Base-by-base conservation (phyloP, 371 early-diverging fungal genomes). In the Syncephalis plumigaleata region DNA sequence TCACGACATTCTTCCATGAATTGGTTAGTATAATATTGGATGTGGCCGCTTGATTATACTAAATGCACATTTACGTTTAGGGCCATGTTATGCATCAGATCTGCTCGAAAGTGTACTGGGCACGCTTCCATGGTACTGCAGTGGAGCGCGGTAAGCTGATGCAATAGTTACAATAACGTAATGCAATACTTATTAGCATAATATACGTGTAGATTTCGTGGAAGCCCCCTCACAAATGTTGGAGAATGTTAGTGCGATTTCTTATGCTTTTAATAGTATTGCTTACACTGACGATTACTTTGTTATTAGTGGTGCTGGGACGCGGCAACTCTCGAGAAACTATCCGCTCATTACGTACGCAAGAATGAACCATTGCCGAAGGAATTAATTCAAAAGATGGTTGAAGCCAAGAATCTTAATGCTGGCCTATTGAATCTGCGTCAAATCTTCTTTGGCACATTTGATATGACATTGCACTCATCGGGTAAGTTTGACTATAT, bases 151-250 rank as follows among this genome's bases (percentile, higher is more conserved):
- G 31, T 31, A 56, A 45, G 21, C 51, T n/a, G n/a, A n/a, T n/a
- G n/a, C n/a, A n/a, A n/a, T n/a, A n/a, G 50, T 11, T 52, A 52
- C 1, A 51, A 46, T 42, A 53, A 54, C n/a, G 11, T 59, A 18
- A 56, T 59, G 37, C 55, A 59, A 39, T 55, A 54, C 39, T 55
- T 56, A 0, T 59, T 67, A 31, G 11, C 11, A 31, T 7, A 31
- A 7, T 31, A 31, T 31, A 31, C 11, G 7, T 31, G 31, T 77
- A 50, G 91, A 91, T 55, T 91, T 91, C 60, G 81, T 90, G n/a
- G 91, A 91, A 67, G 82, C 84, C 7, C 91, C 90, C 20, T 82
- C 84, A 22, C 88, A 88, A 63, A 77, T 83, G 81, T 60, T 81
- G 17, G 79, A 81, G 61, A 81, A 77, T 48, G 27, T 17, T 1